phyloP scores from a whole-genome alignment of 495 filamentous ascomycete species.

The Tuber indicum region DNA sequence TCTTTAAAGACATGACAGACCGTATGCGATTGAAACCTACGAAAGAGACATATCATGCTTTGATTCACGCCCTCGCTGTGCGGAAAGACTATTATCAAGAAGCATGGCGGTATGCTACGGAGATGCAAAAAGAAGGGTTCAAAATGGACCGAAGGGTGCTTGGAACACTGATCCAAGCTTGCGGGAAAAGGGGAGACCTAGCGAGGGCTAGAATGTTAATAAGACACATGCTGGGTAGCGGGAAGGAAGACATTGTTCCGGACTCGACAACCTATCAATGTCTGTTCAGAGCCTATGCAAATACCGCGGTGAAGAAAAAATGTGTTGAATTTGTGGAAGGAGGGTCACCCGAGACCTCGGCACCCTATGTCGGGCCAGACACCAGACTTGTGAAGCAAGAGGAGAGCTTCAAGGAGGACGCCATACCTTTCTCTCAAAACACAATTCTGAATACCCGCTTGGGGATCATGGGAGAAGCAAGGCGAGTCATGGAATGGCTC shows the following conservation, averaged over 20 bases:
- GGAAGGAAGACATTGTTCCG: constrained; percentile 20
- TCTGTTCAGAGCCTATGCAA: constrained; percentile 38
- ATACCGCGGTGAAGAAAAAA: constrained; percentile 6
- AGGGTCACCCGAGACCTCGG: neutral
- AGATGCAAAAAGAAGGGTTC: constrained; percentile 35
- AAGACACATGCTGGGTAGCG: constrained; percentile 37
- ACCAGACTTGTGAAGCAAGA: constrained; percentile 17
- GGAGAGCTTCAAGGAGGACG: constrained; percentile 20
- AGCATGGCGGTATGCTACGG: constrained; percentile 37
- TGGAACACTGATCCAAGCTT: constrained; percentile 38
- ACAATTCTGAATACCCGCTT: constrained; percentile 23
- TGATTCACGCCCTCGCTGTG: constrained; percentile 41
- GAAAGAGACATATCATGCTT: constrained; percentile 30
- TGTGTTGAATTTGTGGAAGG: neutral
- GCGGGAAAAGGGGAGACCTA: constrained; percentile 36
- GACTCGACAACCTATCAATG: constrained; percentile 37
- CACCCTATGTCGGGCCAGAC: constrained; percentile 17
- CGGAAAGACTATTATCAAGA: constrained; percentile 38
- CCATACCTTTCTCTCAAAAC: constrained; percentile 35
- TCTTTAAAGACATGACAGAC: constrained; percentile 40
- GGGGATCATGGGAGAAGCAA: constrained; percentile 35
- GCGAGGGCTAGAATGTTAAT: constrained; percentile 38
- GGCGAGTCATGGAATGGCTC: constrained; percentile 30
- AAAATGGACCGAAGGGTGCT: constrained; percentile 21
- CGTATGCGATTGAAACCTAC: constrained; percentile 24